These are phyloP conservation scores for Tricholoma saponaceum DNA, from an alignment of 768 basidiomycete species.

Conservation along the genomic window DNA sequence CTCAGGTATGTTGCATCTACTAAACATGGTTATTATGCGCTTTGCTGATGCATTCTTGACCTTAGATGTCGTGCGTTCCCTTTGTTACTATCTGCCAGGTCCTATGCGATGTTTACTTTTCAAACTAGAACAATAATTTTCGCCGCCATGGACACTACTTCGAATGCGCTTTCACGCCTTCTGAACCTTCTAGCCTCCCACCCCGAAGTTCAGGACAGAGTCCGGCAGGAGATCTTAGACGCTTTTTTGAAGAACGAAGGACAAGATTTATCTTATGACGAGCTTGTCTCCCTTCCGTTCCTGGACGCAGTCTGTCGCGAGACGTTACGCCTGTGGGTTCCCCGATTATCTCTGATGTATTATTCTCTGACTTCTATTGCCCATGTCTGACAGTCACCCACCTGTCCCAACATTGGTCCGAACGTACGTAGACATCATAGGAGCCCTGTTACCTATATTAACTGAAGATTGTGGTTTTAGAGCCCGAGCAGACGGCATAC, in stretches of 20 bases:
- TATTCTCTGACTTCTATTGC: no score
- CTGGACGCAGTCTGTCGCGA: no score
- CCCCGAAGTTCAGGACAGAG: conserved; percentile 25
- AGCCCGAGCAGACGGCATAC: conserved; percentile 27
- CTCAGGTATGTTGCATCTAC: conserved; percentile 19
- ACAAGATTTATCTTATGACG: no score
- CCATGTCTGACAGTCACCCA: conserved; percentile 10
- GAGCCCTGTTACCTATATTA: not conserved
- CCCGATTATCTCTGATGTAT: no score
- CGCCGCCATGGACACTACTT: conserved; percentile 43
- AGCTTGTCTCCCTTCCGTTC: no score
- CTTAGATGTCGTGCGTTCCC: conserved; percentile 11
- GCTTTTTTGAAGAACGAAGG: conserved; percentile 8
- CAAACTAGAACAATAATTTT: conserved; percentile 20
- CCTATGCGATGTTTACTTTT: not conserved
- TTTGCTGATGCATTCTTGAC: not conserved
- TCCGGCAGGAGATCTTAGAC: conserved; percentile 31
- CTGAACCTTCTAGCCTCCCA: conserved; percentile 29
- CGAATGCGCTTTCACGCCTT: conserved; percentile 31
- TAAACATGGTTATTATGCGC: not conserved
- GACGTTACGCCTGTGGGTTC: no score
- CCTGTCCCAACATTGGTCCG: conserved; percentile 10
- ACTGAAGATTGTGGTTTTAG: conserved; percentile 16
- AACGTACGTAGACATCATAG: conserved; percentile 5
- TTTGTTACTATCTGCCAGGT: not conserved